These are phyloP conservation scores for Sporothrix curviconia DNA, from an alignment of 2,329 filamentous ascomycete species.

Conservation along the genomic window DNA sequence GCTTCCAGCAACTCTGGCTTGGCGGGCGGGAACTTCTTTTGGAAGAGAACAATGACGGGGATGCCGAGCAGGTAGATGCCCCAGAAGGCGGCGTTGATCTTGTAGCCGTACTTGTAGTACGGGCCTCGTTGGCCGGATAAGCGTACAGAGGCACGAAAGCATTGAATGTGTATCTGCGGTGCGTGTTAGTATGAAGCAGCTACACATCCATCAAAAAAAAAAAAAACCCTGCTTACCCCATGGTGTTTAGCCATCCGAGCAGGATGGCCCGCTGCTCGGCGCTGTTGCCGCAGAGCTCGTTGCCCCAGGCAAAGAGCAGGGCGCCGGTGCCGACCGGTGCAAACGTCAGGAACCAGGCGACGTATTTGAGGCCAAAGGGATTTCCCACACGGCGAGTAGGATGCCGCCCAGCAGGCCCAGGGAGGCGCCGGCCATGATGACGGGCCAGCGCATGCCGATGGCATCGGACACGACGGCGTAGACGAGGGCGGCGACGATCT, in stretches of 20 bases:
- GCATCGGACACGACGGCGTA: slow-evolving; percentile 32
- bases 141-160: not conserved
- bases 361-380: slow-evolving; percentile 29
- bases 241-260: slow-evolving; percentile 25
- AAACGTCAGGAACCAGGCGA: slow-evolving; percentile 33
- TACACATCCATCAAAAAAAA: no score
- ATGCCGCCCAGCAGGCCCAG: slow-evolving; percentile 22
- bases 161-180: not conserved
- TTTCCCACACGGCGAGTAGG: slow-evolving; percentile 28
- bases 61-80: not conserved
- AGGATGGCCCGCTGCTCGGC: slow-evolving; percentile 38
- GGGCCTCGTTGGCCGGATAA: not conserved
- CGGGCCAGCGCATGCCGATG: slow-evolving; percentile 35
- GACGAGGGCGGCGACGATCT: slow-evolving; percentile 30
- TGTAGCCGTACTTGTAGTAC: not conserved
- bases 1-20: not conserved
- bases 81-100: not conserved
- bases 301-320: slow-evolving; percentile 32
- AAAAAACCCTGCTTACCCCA: not conserved
- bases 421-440: slow-evolving; percentile 27
- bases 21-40: not conserved
- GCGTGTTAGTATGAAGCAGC: no score
- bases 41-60: not conserved
- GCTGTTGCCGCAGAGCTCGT: slow-evolving; percentile 14
- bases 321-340: slow-evolving; percentile 28